Percentiles rank a stretch among this genome's conserved stretches.
Conservation (phyloP, 78 protist genomes). For the Dictyostelium intermedium region DNA sequence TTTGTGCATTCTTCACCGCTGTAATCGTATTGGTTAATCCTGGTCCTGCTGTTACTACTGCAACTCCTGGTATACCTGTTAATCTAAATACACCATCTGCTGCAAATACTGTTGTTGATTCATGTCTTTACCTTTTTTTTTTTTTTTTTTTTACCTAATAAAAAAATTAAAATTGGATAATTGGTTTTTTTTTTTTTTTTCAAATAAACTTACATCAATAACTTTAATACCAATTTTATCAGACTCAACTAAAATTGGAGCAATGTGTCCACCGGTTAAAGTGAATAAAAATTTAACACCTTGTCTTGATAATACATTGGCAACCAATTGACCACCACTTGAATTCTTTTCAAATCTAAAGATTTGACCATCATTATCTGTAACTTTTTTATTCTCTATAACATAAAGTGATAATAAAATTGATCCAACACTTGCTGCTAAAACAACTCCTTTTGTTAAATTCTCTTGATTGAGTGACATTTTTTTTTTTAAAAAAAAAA, state of each 20-base stretch:
- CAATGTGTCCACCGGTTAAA: slow-evolving; percentile 87
- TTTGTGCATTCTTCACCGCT: slow-evolving; percentile 91
- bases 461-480: not conserved
- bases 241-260: slow-evolving; percentile 83
- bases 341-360: not conserved
- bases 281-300: slow-evolving; percentile 85
- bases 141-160: too few species aligned
- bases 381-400: not conserved
- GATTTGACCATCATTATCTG: not conserved
- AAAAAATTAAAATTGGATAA: not conserved
- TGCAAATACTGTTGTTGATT: slow-evolving; percentile 91
- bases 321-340: slow-evolving; percentile 83
- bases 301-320: slow-evolving; percentile 75
- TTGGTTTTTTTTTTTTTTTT: not conserved
- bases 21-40: slow-evolving; percentile 92
- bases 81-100: slow-evolving; percentile 90
- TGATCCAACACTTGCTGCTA: not conserved
- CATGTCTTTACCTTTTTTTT: slow-evolving; percentile 84
- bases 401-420: not conserved
- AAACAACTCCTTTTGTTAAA: not conserved
- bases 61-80: slow-evolving; percentile 89
- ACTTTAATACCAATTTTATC: slow-evolving; percentile 65
- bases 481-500: not conserved
- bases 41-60: slow-evolving; percentile 93
- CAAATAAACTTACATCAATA: slow-evolving; percentile 61